phyloP scores from a whole-genome alignment of 2,329 filamentous ascomycete species.

The Penicillium brasilianum region DNA sequence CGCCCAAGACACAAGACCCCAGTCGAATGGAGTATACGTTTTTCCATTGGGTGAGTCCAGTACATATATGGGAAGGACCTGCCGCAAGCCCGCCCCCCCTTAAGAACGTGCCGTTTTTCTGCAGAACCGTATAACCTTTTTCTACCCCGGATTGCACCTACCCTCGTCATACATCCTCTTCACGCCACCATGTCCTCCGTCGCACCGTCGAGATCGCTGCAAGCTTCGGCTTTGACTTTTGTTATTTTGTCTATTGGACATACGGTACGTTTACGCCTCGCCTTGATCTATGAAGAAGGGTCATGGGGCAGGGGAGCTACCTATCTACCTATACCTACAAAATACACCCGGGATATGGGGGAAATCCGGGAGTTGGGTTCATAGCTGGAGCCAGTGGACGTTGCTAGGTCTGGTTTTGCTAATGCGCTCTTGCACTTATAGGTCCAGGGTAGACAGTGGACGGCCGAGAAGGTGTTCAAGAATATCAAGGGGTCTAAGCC shows the following conservation, averaged over 20 bases:
- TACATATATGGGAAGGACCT: background rate
- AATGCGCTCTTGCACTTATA: background rate
- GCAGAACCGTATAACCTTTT: background rate
- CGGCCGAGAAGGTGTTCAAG: slow-evolving; percentile 32
- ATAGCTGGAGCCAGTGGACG: no score
- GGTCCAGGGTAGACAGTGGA: slow-evolving; percentile 31
- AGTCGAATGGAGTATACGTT: no score
- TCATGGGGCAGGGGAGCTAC: background rate
- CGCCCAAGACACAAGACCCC: background rate
- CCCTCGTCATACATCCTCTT: background rate
- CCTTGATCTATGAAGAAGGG: background rate
- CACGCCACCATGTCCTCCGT: slow-evolving; percentile 1
- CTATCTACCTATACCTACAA: background rate
- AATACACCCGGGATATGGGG: background rate
- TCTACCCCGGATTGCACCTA: background rate
- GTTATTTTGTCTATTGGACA: slow-evolving; percentile 31
- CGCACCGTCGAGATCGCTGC: slow-evolving; percentile 22
- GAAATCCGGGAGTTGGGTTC: no score
- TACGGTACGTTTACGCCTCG: slow-evolving; percentile 25
- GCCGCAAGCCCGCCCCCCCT: background rate
- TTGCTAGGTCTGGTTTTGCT: background rate
- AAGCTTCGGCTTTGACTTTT: slow-evolving; percentile 28
- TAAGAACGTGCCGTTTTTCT: background rate
- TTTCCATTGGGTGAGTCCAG: no score
- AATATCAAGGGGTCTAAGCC: slow-evolving; percentile 27